Evolutionary conservation across 768 basidiomycete genomes (phyloP), one percentile per base, ranked within the genome.

Genomic region (Suillus occidentalis): DNA sequence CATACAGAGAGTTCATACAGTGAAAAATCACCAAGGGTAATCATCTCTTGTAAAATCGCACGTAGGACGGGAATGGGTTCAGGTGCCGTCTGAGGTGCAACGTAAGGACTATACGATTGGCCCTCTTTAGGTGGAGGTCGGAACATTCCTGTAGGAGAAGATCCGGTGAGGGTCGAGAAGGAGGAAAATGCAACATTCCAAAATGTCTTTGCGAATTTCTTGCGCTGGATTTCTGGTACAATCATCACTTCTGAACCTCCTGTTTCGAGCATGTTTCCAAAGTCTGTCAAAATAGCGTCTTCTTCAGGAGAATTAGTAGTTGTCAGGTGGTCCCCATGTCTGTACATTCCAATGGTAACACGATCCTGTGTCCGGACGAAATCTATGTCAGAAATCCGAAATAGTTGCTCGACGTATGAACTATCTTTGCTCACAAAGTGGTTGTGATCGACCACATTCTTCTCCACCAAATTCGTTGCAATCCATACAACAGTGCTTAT

Each of bases 131-230:
- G 81, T 3, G 83, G 82, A 13, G 79, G 72, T 1, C 83, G 80
- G 72, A 85, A 89, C 36, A 88, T 74, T 1, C 83, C 82, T 4
- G 84, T 81, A 42, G 86, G 76, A 2, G 82, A 79, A 20, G 69
- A 81, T 73, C 81, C 76, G 0, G 83, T 82, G 43, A 89, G 78
- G 0, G 86, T 84, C 0, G 86, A 71, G 61, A 83, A 76, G 9
- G 84, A 81, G 2, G 86, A 82, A 67, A 89, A 84, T 1, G 79
- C 78, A 56, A 86, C 77, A 68, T 88, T 89, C 88, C 85, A 88
- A 56, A 88, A 80, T 68, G 88, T 88, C 77, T 90, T 90, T 2
- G 75, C 67, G 65, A 84, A 90, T 70, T 88, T 89, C 67, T 78
- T 72, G 16, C 87, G 80, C 69, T 88, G 88, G n/a, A 89, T 85